Conservation (phyloP, 23 red algal genomes). For the Gracilaria gracilis region DNA sequence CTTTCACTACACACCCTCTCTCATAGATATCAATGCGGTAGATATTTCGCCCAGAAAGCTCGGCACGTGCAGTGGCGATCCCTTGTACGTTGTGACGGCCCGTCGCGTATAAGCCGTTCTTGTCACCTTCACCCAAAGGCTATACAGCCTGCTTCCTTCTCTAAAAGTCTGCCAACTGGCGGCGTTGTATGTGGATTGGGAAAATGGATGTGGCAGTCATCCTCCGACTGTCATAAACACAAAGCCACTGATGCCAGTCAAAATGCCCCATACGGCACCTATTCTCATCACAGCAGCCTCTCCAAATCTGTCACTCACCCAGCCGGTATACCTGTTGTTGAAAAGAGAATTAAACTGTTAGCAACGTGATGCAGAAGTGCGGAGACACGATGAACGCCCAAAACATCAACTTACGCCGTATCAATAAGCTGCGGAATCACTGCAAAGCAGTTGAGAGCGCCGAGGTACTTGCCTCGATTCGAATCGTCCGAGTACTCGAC, state of each 20-base stretch:
- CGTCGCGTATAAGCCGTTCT: neutral
- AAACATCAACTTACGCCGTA: slow-evolving; percentile 29
- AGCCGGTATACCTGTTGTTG: slow-evolving; percentile 54
- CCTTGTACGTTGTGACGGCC: slow-evolving; percentile 80
- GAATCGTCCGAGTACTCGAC: slow-evolving; percentile 47
- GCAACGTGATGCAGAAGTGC: neutral
- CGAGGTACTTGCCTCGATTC: slow-evolving; percentile 62
- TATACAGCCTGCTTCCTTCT: no score
- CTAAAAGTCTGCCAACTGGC: no score
- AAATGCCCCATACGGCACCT: slow-evolving; percentile 61
- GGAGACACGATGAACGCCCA: no score
- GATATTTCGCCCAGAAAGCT: slow-evolving; percentile 42
- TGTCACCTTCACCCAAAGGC: no score
- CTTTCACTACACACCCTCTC: slow-evolving; percentile 74
- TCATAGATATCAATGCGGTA: slow-evolving; percentile 39
- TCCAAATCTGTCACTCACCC: slow-evolving; percentile 51
- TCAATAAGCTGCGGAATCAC: slow-evolving; percentile 79
- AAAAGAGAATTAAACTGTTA: neutral
- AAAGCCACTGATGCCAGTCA: slow-evolving; percentile 46
- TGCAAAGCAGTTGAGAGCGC: slow-evolving; percentile 60
- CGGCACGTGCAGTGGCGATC: slow-evolving; percentile 61
- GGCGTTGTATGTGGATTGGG: no score
- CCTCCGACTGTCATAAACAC: slow-evolving; percentile 45
- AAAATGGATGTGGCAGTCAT: no score
- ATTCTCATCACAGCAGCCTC: slow-evolving; percentile 63